A percentile compares a stretch with the other conserved stretches of the same genome.
Evolutionary conservation across 2,329 filamentous ascomycete species (phyloP).

Genomic region (Ascochyta clinopodiicola): DNA sequence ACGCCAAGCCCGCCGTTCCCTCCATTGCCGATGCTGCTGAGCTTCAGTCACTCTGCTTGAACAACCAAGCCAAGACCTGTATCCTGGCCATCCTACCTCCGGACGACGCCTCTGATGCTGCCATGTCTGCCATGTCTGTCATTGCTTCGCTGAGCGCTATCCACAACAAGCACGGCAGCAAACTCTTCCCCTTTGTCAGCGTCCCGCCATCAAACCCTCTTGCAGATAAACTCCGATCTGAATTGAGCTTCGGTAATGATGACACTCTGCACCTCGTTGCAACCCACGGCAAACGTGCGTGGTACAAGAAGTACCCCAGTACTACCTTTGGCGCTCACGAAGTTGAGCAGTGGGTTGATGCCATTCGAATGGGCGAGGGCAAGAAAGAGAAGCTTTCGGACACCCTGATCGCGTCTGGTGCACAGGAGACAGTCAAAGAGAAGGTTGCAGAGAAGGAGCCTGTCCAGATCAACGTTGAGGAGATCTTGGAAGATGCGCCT

Average conservation of each 20-base stretch:
- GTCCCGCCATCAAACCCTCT: slow-evolving; percentile 69
- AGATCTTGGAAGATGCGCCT: slow-evolving; percentile 30
- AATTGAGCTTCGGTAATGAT: slow-evolving; percentile 64
- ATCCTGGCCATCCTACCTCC: slow-evolving; percentile 66
- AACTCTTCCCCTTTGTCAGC: slow-evolving; percentile 83
- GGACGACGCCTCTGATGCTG: slow-evolving; percentile 57
- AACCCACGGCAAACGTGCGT: slow-evolving; percentile 81
- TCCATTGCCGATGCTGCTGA: slow-evolving; percentile 68
- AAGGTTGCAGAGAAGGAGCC: slow-evolving; percentile 37
- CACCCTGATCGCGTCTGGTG: slow-evolving; percentile 43
- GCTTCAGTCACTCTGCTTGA: slow-evolving; percentile 75
- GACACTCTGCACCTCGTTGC: slow-evolving; percentile 75
- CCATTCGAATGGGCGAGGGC: slow-evolving; percentile 88
- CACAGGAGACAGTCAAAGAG: slow-evolving; percentile 27
- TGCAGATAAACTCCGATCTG: slow-evolving; percentile 61
- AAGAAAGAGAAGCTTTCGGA: slow-evolving; percentile 74
- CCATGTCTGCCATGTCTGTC: slow-evolving; percentile 35
- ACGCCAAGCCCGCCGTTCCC: slow-evolving; percentile 66
- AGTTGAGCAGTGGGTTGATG: slow-evolving; percentile 87
- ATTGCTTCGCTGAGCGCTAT: slow-evolving; percentile 73
- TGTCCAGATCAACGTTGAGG: slow-evolving; percentile 42
- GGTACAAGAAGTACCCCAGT: slow-evolving; percentile 79
- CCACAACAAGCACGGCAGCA: slow-evolving; percentile 75
- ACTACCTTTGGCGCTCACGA: slow-evolving; percentile 62
- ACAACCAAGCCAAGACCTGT: slow-evolving; percentile 79